Conservation (phyloP, 768 basidiomycete species). For the Suillus paluster region DNA sequence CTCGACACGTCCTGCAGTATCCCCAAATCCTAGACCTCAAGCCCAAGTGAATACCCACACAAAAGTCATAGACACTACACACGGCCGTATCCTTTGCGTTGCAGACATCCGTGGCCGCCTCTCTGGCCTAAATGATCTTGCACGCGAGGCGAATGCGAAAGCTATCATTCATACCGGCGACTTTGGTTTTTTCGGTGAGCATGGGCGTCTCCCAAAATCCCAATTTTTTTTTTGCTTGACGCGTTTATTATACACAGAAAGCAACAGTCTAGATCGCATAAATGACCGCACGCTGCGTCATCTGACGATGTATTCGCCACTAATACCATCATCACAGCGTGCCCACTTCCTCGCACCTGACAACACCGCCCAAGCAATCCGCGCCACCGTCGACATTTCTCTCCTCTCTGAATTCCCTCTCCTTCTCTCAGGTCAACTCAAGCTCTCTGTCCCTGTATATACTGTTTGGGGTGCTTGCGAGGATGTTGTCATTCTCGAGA, state of each 20-base stretch:
- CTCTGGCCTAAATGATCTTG: conserved; percentile 88
- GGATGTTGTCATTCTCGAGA: conserved; percentile 91
- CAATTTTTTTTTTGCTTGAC: conserved; percentile 16
- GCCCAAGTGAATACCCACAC: conserved; percentile 76
- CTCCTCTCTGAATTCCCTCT: conserved; percentile 94
- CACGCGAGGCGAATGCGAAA: conserved; percentile 83
- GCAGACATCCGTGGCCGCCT: conserved; percentile 92
- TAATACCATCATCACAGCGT: conserved; percentile 84
- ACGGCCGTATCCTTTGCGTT: conserved; percentile 90
- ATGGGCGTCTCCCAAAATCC: conserved; percentile 8
- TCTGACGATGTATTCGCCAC: conserved; percentile 94
- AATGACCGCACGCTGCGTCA: conserved; percentile 96
- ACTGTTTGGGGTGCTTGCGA: conserved; percentile 98
- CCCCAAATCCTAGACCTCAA: conserved; percentile 56
- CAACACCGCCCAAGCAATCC: conserved; percentile 68
- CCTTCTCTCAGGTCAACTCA: conserved; percentile 87
- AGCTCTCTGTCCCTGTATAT: conserved; percentile 91
- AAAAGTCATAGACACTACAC: conserved; percentile 75
- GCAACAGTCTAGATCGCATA: conserved; percentile 82
- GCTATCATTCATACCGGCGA: conserved; percentile 98
- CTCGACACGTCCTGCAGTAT: conserved; percentile 59
- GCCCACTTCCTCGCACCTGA: conserved; percentile 76
- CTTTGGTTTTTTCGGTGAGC: conserved; percentile 95
- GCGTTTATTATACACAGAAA: conserved; percentile 51
- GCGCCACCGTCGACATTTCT: conserved; percentile 72